These are phyloP conservation scores for Plectranthus barbatus DNA, from an alignment of 257 asterid species.

Conservation along the genomic window DNA sequence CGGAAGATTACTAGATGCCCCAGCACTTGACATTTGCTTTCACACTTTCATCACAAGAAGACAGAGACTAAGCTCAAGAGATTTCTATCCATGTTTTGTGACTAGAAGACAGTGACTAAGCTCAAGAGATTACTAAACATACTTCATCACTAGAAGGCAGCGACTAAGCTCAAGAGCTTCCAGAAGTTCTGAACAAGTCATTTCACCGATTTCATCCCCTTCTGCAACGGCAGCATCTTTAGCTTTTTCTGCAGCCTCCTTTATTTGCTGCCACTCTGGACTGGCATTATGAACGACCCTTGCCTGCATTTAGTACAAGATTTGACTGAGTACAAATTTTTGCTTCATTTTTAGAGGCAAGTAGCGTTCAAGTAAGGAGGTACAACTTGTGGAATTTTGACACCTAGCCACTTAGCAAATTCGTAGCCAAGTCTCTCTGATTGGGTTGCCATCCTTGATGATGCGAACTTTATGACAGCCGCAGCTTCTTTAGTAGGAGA, in stretches of 20 bases:
- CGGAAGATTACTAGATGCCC: constrained; percentile 8
- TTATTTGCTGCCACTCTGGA: constrained; percentile 91
- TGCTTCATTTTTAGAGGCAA: constrained; percentile 16
- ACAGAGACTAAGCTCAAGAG: constrained; percentile 98
- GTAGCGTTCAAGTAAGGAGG: constrained; percentile 32
- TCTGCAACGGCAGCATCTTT: constrained; percentile 58
- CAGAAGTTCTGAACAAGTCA: constrained; percentile 91
- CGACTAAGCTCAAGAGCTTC: constrained; percentile 99
- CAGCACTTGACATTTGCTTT: constrained; percentile 11
- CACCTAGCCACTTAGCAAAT: constrained; percentile 98
- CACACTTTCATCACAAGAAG: constrained; percentile 84
- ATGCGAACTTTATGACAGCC: constrained; percentile 91
- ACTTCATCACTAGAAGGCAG: constrained; percentile 91
- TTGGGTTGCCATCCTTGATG: constrained; percentile 99
- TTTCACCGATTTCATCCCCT: constrained; percentile 85
- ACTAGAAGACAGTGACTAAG: constrained; percentile 89
- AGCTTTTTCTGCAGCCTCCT: constrained; percentile 91
- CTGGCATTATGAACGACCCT: constrained; percentile 83
- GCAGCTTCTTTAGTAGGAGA: constrained; percentile 77
- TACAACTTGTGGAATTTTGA: constrained; percentile 94
- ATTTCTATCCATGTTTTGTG: constrained; percentile 72
- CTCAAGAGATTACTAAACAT: constrained; percentile 56
- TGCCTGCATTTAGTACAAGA: constrained; percentile 39
- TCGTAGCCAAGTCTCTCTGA: constrained; percentile 98
- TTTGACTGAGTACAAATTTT: constrained; percentile 2